Conservation (phyloP, 495 filamentous ascomycete genomes). For the Chaetomium tenue region DNA sequence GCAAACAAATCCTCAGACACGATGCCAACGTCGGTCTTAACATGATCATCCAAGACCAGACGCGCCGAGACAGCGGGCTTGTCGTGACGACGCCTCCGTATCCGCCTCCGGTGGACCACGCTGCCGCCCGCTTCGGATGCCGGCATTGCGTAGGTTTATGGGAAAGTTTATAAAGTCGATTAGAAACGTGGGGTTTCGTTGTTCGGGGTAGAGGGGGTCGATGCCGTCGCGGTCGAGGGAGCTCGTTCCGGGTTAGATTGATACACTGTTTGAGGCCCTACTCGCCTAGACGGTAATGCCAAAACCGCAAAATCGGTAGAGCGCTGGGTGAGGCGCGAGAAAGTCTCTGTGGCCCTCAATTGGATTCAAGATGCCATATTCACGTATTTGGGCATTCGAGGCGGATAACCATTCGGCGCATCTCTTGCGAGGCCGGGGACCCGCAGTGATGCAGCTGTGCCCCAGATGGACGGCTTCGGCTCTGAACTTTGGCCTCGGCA, state of each 20-base stretch:
- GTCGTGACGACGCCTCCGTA: slow-evolving; percentile 56
- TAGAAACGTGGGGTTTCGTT: not conserved
- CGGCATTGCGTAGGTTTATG: slow-evolving; percentile 14
- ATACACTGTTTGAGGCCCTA: not conserved
- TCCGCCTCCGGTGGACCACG: slow-evolving; percentile 36
- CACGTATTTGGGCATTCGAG: not conserved
- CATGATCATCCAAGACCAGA: slow-evolving; percentile 74
- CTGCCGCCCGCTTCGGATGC: slow-evolving; percentile 24
- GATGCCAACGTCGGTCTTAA: slow-evolving; percentile 84
- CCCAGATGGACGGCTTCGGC: slow-evolving; percentile 11
- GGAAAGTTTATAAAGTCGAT: not conserved
- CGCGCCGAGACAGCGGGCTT: slow-evolving; percentile 54
- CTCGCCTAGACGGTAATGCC: not conserved
- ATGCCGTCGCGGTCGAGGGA: not conserved
- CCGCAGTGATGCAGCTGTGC: slow-evolving; percentile 10
- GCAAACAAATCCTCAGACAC: slow-evolving; percentile 81
- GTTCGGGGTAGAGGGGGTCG: not conserved
- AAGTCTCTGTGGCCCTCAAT: not conserved
- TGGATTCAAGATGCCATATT: not conserved
- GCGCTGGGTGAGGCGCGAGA: not conserved
- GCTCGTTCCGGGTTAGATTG: not conserved
- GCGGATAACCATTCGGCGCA: slow-evolving; percentile 14
- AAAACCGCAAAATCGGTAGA: too few species aligned
- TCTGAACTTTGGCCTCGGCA: slow-evolving; percentile 31
- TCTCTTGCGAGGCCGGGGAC: slow-evolving; percentile 11